Evolutionary conservation across 805 yeast genomes (phyloP), one percentile per base, ranked within the genome.

Genomic region (Pichia nakasei): DNA sequence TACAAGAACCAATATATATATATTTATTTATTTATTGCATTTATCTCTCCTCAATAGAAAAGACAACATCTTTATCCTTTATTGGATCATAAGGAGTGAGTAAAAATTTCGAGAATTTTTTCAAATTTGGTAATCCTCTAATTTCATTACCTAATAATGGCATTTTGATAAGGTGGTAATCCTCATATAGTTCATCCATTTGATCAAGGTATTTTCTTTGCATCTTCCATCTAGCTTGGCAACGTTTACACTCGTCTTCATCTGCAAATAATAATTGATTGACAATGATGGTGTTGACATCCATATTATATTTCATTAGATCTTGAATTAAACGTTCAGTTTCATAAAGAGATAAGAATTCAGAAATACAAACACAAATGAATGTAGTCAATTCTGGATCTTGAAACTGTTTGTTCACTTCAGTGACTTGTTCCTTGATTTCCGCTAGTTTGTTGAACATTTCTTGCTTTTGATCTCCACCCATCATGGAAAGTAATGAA

Each of bases 271-370:
- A 70, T 52, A 93, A 73, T 67, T 93, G 98, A 68, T 93, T 93
- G 43, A 94, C 95, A 50, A 93, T 89, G 57, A 93, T 93, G 33
- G 96, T 84, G 65, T 88, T 91, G 50, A 94, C 96, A 64, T 93
- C 99, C 82, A 93, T 93, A 52, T 88, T 85, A 66, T 86, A 93
- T 43, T 91, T 80, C 66, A 88, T 83, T 62, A 93, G 76, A 63
- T 93, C 99, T 69, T 93, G 99, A 53, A 93, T 85, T 80, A 93
- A 78, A 68, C 99, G 81, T 68, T 93, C 99, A 18, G 97, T 91
- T 66, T 93, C 99, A 65, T 93, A 93, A 39, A 93, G 71, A 2
- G 97, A 89, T 59, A 93, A 73, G 66, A 93, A 93, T 68, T 93
- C 99, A 39, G 97, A 87, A 52, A 93, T 93, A 67, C 99, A 93